A percentile compares a stretch with the other conserved stretches of the same genome.
These are phyloP conservation scores for Mycena olivaceomarginata DNA, from an alignment of 768 basidiomycete species.

Conservation along the genomic window DNA sequence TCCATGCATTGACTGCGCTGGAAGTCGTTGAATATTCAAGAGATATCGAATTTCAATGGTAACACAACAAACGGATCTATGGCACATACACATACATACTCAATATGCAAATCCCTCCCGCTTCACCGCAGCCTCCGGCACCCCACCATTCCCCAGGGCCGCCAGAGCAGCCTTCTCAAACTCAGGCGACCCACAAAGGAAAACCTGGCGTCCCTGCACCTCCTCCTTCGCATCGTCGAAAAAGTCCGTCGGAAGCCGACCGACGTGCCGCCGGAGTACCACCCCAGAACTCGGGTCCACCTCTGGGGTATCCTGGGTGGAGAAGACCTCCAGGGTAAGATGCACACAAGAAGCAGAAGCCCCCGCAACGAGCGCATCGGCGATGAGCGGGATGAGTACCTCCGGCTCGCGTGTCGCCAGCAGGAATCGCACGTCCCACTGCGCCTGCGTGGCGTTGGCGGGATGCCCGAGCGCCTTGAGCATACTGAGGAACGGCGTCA, in stretches of 20 bases:
- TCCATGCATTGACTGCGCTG: too few relatives aligned
- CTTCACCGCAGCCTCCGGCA: slow-evolving; percentile 55
- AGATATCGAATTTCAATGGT: background rate
- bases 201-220: slow-evolving; percentile 55
- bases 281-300: slow-evolving; percentile 29
- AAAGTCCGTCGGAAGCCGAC: slow-evolving; percentile 47
- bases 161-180: slow-evolving; percentile 65
- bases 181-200: slow-evolving; percentile 69
- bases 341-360: slow-evolving; percentile 42
- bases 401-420: slow-evolving; percentile 74
- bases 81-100: background rate
- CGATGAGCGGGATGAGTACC: slow-evolving; percentile 67
- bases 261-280: slow-evolving; percentile 42
- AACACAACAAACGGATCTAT: background rate
- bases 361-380: slow-evolving; percentile 46
- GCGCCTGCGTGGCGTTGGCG: slow-evolving; percentile 18
- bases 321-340: slow-evolving; percentile 65
- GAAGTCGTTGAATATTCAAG: background rate
- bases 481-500: slow-evolving; percentile 80
- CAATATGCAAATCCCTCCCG: slow-evolving; percentile 68
- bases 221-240: slow-evolving; percentile 40
- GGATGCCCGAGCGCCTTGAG: slow-evolving; percentile 50
- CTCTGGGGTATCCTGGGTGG: slow-evolving; percentile 31
- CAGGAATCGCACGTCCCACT: slow-evolving; percentile 66
- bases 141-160: slow-evolving; percentile 58